Percentiles rank a stretch among this genome's conserved stretches.
These are phyloP conservation scores for Phylloboletellus chloephorus DNA, from an alignment of 1,284 basidiomycete species.

Conservation along the genomic window DNA sequence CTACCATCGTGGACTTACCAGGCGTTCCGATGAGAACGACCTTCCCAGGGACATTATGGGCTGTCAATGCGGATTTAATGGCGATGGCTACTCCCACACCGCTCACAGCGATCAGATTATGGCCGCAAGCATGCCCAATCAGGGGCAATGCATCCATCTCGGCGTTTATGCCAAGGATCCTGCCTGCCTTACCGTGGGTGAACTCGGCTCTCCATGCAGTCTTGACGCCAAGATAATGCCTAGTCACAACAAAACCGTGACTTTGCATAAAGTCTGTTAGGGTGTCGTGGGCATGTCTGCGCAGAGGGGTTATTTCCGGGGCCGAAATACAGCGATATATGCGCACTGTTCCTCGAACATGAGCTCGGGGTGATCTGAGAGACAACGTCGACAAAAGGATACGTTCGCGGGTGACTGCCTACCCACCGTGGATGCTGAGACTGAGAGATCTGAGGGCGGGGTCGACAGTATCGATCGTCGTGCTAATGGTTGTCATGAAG, in stretches of 20 bases:
- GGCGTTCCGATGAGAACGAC: conserved; percentile 83
- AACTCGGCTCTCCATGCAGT: conserved; percentile 79
- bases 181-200: conserved; percentile 52
- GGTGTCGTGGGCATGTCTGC: conserved; percentile 54
- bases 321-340: neutral
- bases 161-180: conserved; percentile 67
- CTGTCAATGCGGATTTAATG: conserved; percentile 60
- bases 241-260: conserved; percentile 59
- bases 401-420: neutral
- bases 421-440: conserved; percentile 53
- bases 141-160: conserved; percentile 61
- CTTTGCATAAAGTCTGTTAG: conserved; percentile 52
- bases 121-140: conserved; percentile 77
- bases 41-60: conserved; percentile 62
- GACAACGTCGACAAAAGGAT: conserved; percentile 1
- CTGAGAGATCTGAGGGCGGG: conserved; percentile 48
- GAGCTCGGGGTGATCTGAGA: conserved; percentile 52
- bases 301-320: conserved; percentile 3
- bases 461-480: conserved; percentile 42
- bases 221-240: conserved; percentile 56
- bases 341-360: conserved; percentile 51
- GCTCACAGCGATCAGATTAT: conserved; percentile 80
- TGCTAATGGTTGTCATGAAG: conserved; percentile 40
- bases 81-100: conserved; percentile 76
- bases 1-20: conserved; percentile 38